Evolutionary conservation across 1,139 yeast genomes (phyloP), one percentile per base, ranked within the genome.

Genomic region (Taphrina pruni): DNA sequence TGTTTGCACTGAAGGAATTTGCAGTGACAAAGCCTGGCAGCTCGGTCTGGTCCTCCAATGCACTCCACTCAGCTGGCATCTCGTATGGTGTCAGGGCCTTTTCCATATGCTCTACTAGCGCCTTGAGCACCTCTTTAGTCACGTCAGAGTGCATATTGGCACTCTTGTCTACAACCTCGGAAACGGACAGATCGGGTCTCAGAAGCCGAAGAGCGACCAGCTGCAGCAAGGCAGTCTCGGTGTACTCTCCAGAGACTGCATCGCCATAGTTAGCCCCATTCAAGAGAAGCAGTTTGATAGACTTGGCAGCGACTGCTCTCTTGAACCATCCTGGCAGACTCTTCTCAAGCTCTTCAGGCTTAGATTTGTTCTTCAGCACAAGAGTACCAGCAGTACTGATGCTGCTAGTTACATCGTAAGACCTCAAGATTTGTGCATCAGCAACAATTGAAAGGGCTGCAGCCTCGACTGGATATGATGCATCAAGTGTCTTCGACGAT

Each of bases 81-180:
- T 88, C 84, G 45, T 75, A 68, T 65, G 70, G 57, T 36, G 71
- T 71, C 11, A 80, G 71, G 1, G 78, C 80, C 48, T 72, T 66
- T 60, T 78, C 81, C 36, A 74, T 56, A 56, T 71, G 60, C 50
- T 72, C 71, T 6, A 80, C 78, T 57, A 77, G 76, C 73, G 86
- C 87, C 72, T 89, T 89, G 60, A 91, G 95, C 20, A 93, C 88
- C 38, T 93, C 95, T 74, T 90, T 85, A 71, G 90, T 83, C 79
- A 90, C 97, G 72, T 90, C 89, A 71, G 88, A 91, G 70, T 88
- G 85, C 69, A 96, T 95, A 73, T 88, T 88, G 35, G 96, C 88
- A 75, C 91, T 85, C 78, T 88, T 88, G 78, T 90, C 88, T 71
- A 90, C 92, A 74, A 89, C 84, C 60, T 87, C 87, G 65, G 87